Evolutionary conservation across 129 eudicot species (phyloP), one percentile per base, ranked within the genome.

Genomic region (Mikania micrantha): DNA sequence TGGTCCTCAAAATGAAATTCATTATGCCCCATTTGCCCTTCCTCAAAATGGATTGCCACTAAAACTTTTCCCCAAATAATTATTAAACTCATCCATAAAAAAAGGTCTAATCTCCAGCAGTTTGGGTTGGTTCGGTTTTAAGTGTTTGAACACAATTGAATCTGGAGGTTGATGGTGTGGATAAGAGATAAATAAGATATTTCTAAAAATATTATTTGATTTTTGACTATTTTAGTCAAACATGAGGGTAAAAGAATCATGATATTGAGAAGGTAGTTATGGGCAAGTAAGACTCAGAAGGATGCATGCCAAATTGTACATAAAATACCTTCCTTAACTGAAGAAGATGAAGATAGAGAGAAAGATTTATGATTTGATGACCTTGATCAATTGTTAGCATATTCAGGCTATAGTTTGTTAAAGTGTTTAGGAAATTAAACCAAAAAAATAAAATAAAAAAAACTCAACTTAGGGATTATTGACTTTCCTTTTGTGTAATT

Each of bases 11-110:
- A 86, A 87, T 78, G 98, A 83, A 60, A 86, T 92, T 16, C 95
- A 88, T 61, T 92, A 92, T 77, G 98, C 91, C n/a, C 98, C 98
- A 34, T 92, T 92, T 77, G 89, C 98, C 25, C 98, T 92, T 82
- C 98, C 98, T 71, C 95, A 88, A 74, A 86, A 88, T 88, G 98
- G 98, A 10, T 60, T 88, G 69, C 98, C 96, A 71, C 78, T 92
- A 17, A 80, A 60, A 76, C 75, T 88, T 54, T 75, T 54, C 64
- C 79, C 67, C 78, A 88, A 76, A 75, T 54, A 72, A n/a, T n/a
- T n/a, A n/a, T n/a, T n/a, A n/a, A 44, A 69, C 64, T 66, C 27
- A 7, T 17, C 11, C 28, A 69, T 25, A 69, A 7, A 17, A 8
- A 36, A 27, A 2, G 31, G 12, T 60, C 36, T 15, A 68, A 61